A percentile compares a stretch with the other conserved stretches of the same genome.
Conservation (phyloP, 805 yeast genomes). For the Metschnikowia arizonensis region DNA sequence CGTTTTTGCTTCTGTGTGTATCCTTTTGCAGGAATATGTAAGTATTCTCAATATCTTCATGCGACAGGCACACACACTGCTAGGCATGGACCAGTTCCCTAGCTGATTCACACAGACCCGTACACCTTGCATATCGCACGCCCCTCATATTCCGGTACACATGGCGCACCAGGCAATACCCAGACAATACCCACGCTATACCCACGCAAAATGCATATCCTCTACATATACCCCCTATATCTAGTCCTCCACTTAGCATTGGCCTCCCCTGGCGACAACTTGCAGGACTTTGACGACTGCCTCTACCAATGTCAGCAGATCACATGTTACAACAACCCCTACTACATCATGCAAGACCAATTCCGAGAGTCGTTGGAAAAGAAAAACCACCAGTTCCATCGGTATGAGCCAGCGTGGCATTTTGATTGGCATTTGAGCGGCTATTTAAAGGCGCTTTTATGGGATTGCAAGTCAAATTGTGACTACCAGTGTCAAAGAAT, state of each 20-base stretch:
- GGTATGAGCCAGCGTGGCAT: constrained; percentile 30
- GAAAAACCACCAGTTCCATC: constrained; percentile 18
- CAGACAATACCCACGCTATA: no score
- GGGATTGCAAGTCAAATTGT: constrained; percentile 55
- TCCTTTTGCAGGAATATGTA: no score
- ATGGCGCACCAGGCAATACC: neutral
- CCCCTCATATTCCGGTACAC: constrained; percentile 1
- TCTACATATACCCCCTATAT: neutral
- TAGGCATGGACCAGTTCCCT: no score
- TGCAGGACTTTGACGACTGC: constrained; percentile 56
- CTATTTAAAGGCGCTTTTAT: constrained; percentile 42
- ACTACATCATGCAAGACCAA: constrained; percentile 24
- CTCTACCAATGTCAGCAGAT: constrained; percentile 45
- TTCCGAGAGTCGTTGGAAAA: constrained; percentile 17
- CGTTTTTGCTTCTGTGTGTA: no score
- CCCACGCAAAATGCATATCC: constrained; percentile 4
- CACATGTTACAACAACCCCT: constrained; percentile 30
- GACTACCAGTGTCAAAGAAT: constrained; percentile 89
- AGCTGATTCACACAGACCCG: no score
- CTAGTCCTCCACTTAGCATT: constrained; percentile 1
- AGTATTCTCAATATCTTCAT: no score
- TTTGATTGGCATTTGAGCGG: constrained; percentile 42
- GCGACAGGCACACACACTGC: no score
- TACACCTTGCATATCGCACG: constrained; percentile 1
- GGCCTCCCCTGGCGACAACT: constrained; percentile 56